These are phyloP conservation scores for Hyphopichia buzzinii DNA, from an alignment of 1,139 yeast genomes.

Conservation along the genomic window DNA sequence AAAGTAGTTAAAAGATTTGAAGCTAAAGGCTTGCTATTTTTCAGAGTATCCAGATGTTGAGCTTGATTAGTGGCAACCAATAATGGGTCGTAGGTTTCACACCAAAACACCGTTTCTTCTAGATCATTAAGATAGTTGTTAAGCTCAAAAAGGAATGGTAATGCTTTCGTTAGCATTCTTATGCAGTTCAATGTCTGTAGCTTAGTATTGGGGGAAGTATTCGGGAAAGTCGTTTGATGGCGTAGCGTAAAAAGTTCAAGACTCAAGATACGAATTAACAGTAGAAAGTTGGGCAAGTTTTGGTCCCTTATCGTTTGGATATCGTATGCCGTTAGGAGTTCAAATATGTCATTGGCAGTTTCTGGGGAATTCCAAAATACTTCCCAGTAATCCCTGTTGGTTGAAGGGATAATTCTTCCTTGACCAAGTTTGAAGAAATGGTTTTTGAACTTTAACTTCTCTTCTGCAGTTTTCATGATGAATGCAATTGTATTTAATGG, in stretches of 20 bases:
- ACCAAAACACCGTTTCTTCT: constrained; percentile 40
- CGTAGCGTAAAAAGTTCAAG: constrained; percentile 26
- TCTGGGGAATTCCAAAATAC: constrained; percentile 32
- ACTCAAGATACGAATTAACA: constrained; percentile 46
- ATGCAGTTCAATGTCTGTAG: constrained; percentile 49
- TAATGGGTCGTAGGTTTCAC: constrained; percentile 21
- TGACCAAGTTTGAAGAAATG: constrained; percentile 67
- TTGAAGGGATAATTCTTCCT: constrained; percentile 42
- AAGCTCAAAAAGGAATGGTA: constrained; percentile 68
- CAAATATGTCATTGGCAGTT: constrained; percentile 50
- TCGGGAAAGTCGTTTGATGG: constrained; percentile 21
- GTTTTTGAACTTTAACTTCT: constrained; percentile 57
- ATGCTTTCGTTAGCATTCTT: constrained; percentile 59
- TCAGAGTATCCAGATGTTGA: constrained; percentile 1
- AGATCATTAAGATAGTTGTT: constrained; percentile 29
- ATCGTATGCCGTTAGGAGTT: constrained; percentile 55
- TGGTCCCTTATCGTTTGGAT: constrained; percentile 58
- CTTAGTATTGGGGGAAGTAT: not conserved
- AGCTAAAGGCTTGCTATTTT: constrained; percentile 42
- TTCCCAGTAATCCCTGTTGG: constrained; percentile 53
- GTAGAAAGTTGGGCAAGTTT: constrained; percentile 54
- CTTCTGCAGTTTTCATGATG: constrained; percentile 72
- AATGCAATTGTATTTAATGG: no score
- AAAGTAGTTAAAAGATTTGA: constrained; percentile 44
- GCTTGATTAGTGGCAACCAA: constrained; percentile 13